Percentiles rank a stretch among this genome's conserved stretches.
Conservation (phyloP, 1,284 basidiomycete species). For the Uromyces viciae-fabae region DNA sequence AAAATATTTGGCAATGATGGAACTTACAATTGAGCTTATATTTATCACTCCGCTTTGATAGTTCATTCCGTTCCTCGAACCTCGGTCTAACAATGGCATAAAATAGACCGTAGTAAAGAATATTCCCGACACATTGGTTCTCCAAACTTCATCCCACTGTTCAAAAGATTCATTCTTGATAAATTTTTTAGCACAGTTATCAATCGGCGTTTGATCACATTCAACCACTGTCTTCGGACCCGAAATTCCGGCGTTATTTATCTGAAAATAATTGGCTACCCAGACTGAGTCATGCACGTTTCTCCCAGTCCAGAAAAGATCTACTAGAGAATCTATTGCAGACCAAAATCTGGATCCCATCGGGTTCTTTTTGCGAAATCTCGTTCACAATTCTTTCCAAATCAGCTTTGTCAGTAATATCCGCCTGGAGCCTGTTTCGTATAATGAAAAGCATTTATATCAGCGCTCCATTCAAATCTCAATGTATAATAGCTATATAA, state of each 20-base stretch:
- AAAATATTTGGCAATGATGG: background rate
- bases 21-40: constrained; percentile 43
- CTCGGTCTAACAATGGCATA: constrained; percentile 30
- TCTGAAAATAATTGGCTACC: too few relatives aligned
- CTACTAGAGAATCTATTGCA: background rate
- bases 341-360: constrained; percentile 44
- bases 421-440: constrained; percentile 28
- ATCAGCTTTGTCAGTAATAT: constrained; percentile 39
- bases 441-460: background rate
- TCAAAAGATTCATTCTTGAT: constrained; percentile 38
- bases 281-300: too few relatives aligned
- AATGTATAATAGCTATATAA: background rate
- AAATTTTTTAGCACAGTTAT: background rate
- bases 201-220: background rate
- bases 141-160: constrained; percentile 42
- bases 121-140: constrained; percentile 37
- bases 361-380: constrained; percentile 34
- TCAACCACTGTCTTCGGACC: constrained; percentile 18
- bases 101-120: constrained; percentile 40
- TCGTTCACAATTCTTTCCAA: constrained; percentile 31
- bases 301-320: background rate
- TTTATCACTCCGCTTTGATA: constrained; percentile 44
- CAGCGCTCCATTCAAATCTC: background rate
- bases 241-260: constrained; percentile 42
- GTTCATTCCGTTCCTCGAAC: constrained; percentile 3